Evolutionary conservation across 768 basidiomycete genomes (phyloP).

Genomic region (Gyrodon lividus): DNA sequence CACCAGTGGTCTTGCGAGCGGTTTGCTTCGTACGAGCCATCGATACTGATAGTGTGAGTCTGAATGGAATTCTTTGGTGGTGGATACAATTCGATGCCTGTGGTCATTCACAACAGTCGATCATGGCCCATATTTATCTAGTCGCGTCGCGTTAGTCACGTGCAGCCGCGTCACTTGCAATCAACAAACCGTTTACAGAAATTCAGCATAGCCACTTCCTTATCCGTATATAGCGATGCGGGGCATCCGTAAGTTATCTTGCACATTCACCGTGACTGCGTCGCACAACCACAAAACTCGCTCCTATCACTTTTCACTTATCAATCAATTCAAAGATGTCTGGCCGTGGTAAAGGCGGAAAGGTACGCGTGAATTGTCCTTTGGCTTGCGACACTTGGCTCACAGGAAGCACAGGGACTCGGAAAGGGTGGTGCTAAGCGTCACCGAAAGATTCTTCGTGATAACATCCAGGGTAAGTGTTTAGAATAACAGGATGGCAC

Average conservation of each 20-base stretch:
- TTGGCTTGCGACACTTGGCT: neutral
- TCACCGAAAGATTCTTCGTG: conserved; percentile 93
- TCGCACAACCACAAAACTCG: conserved; percentile 7
- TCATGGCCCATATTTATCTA: conserved; percentile 17
- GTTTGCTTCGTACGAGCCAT: conserved; percentile 80
- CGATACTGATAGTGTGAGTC: conserved; percentile 6
- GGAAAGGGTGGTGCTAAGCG: conserved; percentile 97
- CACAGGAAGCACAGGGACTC: conserved; percentile 57
- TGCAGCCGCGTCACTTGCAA: conserved; percentile 5
- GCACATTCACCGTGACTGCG: conserved; percentile 1
- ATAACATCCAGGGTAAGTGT: conserved; percentile 64
- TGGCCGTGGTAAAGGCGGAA: conserved; percentile 96
- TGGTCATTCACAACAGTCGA: too few species aligned
- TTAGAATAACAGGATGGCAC: too few species aligned
- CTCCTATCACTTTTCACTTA: conserved; percentile 16
- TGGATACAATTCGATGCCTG: too few species aligned
- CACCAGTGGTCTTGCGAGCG: too few species aligned
- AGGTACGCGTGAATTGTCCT: conserved; percentile 41
- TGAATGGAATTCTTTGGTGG: neutral
- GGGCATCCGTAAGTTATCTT: conserved; percentile 8
- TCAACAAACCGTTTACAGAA: conserved; percentile 23
- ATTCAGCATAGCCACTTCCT: conserved; percentile 29
- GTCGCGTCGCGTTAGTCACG: conserved; percentile 32
- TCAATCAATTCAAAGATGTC: conserved; percentile 56
- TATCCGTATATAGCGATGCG: conserved; percentile 21